Base-by-base conservation (phyloP, 2,329 filamentous ascomycete species). In the Alternaria solani region DNA sequence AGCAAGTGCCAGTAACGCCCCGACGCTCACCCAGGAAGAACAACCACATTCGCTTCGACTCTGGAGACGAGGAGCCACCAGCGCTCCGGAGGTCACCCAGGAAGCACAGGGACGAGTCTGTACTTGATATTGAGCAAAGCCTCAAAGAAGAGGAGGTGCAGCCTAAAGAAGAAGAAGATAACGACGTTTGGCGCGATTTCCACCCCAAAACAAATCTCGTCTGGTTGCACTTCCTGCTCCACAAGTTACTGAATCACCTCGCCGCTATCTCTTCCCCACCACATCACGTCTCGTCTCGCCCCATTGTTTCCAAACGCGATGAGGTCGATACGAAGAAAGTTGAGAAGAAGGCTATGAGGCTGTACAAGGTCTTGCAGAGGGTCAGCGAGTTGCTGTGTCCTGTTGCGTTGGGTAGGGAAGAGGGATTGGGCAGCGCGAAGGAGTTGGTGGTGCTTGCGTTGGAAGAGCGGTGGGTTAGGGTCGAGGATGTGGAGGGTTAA, bases 141-240 rank as follows among this genome's bases (percentile, higher is more conserved):
- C 51, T 14, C 9, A 36, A 41, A 53, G 42, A 47, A 39, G n/a
- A 47, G 26, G 46, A 38, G 49, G 42, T 49, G 42, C 11, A 44
- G 26, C 23, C 12, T 28, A 16, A 46, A 47, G 51, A 63, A 18
- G 39, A 44, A 23, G n/a, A 46, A 44, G 47, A 63, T 14, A 39
- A 12, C 32, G 32, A 55, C 5, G 47, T 69, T 42, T 90, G 88
- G 87, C 73, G 78, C 11, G 74, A 80, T 30, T 89, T 85, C 71
- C 81, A 84, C 39, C 87, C 88, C 3, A 81, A 82, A 56, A 89
- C 88, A 2, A 90, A 90, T 65, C 79, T 89, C 14, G 79, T 89
- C 14, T 90, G 88, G 88, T 75, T 88, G 23, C 83, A 87, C 51
- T 88, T 88, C 69, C 75, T 90, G 5, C 80, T 89, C 12, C 81